phyloP scores from a whole-genome alignment of 1,284 basidiomycete species.

The Ceratobasidium sp. region DNA sequence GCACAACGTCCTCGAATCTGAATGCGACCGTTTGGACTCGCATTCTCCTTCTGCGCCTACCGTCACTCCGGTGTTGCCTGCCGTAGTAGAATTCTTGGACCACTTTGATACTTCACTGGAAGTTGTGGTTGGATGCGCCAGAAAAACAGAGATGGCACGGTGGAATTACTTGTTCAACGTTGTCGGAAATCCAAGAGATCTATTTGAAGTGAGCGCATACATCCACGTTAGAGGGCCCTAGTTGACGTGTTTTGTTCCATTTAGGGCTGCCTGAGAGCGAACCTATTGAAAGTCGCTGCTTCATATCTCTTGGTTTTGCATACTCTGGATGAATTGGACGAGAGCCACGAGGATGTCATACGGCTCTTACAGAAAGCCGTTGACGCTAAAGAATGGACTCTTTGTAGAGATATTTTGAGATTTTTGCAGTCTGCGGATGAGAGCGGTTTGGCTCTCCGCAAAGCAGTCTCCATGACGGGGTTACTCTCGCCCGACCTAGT shows the following conservation, averaged over 20 bases:
- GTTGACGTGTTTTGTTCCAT: constrained; percentile 35
- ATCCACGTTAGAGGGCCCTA: constrained; percentile 15
- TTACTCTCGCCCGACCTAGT: constrained; percentile 9
- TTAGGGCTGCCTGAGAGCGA: constrained; percentile 79
- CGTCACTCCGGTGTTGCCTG: constrained; percentile 65
- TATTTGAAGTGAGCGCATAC: constrained; percentile 78
- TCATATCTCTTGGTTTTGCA: constrained; percentile 95
- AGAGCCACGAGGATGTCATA: constrained; percentile 80
- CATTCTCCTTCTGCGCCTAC: constrained; percentile 50
- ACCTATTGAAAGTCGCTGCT: constrained; percentile 87
- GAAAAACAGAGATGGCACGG: constrained; percentile 94
- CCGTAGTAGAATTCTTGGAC: constrained; percentile 90
- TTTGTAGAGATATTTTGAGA: constrained; percentile 89
- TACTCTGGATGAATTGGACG: constrained; percentile 89
- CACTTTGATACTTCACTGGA: constrained; percentile 91
- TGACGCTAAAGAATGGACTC: constrained; percentile 77
- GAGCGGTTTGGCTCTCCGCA: constrained; percentile 66
- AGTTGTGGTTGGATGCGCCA: constrained; percentile 94
- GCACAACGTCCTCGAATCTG: constrained; percentile 94
- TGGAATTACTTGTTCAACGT: constrained; percentile 91
- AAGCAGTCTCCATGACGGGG: constrained; percentile 23
- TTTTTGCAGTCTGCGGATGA: constrained; percentile 93
- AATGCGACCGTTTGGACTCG: constrained; percentile 58
- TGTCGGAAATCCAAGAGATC: constrained; percentile 86
- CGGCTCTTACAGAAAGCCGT: constrained; percentile 80